Base-by-base conservation (phyloP, 768 basidiomycete species). In the Lentinula lateritia region DNA sequence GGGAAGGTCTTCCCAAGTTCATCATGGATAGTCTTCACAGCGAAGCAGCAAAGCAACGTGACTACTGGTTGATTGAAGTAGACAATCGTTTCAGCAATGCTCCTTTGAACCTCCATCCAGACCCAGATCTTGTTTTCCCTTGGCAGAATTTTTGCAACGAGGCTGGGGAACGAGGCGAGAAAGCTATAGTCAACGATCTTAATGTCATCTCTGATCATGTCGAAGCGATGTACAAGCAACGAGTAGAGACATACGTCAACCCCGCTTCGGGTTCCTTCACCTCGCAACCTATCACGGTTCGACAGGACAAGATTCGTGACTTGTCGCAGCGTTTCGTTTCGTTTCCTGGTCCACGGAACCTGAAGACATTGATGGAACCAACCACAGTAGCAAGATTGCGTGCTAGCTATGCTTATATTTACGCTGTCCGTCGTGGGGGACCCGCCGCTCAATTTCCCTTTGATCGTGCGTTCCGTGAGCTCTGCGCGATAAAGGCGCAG, bases 401-500 rank as follows among this genome's bases (percentile, higher is more conserved):
- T 18, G 84, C 83, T 8, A 83, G 83, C 23, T 83, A 76, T 58
- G 83, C 82, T 0, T 85, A 83, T 63, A 39, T 71, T 0, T 71
- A 79, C 63, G 64, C 65, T 48, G 58, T 67, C 52, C 38, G 67
- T 43, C 60, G 61, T 38, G 59, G 45, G 0, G 35, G 32, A 5
- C 63, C 61, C 3, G 76, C 75, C 70, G 68, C 73, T 5, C 72
- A 78, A 15, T 84, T 84, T 65, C 81, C 84, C 0, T 86, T 77
- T 74, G 73, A 82, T 61, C 71, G 84, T 52, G 81, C 82, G 1
- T 73, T 81, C 63, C 70, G 82, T 16, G 76, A 80, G 35, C 70
- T 86, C 8, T 80, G 82, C 43, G 65, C 66, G 41, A 84, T 84
- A 67, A 85, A 85, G 67, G 76, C 80, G 2, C 63, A 67, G 20